Evolutionary conservation across 352 stramenopile genomes (phyloP).

Genomic region (Phytopythium litorale): DNA sequence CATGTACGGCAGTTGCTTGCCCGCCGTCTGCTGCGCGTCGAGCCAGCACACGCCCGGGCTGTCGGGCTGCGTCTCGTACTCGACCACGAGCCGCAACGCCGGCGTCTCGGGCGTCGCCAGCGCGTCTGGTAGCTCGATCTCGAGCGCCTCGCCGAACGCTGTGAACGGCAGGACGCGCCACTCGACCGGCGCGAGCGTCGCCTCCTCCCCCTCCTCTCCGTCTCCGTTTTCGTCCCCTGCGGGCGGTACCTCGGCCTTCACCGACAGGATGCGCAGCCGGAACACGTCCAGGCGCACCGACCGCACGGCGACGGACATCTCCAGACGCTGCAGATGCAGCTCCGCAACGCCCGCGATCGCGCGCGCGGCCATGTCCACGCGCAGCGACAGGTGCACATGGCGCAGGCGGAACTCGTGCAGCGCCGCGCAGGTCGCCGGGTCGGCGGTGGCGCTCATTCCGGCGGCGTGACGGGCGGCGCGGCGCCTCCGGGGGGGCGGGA

Average conservation of each 20-base stretch:
- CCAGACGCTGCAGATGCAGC: constrained; percentile 31
- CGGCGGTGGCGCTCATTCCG: constrained; percentile 3
- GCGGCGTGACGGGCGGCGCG: background rate
- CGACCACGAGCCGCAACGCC: constrained; percentile 37
- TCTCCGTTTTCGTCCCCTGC: constrained; percentile 6
- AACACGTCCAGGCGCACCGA: constrained; percentile 58
- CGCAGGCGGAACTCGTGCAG: constrained; percentile 46
- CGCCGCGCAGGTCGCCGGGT: constrained; percentile 62
- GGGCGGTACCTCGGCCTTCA: constrained; percentile 21
- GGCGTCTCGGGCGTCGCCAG: constrained; percentile 11
- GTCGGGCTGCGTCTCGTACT: constrained; percentile 60
- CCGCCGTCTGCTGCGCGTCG: constrained; percentile 77
- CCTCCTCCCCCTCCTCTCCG: background rate
- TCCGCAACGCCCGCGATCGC: constrained; percentile 26
- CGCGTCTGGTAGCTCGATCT: constrained; percentile 38
- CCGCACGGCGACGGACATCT: background rate
- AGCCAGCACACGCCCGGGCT: constrained; percentile 82
- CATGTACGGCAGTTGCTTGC: constrained; percentile 71
- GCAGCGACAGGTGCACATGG: constrained; percentile 45
- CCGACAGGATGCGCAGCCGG: constrained; percentile 45
- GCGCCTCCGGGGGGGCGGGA: background rate
- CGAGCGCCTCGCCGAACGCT: constrained; percentile 51
- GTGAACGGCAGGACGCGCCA: constrained; percentile 64
- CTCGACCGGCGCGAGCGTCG: constrained; percentile 8
- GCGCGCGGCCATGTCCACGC: constrained; percentile 36